Evolutionary conservation across 306 rosid species (phyloP).

Genomic region (Neltuma alba): DNA sequence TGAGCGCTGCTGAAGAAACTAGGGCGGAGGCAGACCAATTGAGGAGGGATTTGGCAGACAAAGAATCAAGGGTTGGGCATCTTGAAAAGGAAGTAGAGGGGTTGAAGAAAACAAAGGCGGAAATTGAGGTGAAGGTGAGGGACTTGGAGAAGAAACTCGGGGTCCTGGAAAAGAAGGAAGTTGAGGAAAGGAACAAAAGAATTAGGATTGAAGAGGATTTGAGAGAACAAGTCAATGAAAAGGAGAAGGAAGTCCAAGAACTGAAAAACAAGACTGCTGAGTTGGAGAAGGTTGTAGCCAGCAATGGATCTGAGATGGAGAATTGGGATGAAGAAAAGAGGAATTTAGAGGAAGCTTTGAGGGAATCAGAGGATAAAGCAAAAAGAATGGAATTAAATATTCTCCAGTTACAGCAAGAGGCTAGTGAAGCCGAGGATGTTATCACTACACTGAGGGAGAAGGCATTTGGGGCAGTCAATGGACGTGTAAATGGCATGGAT

Average conservation of each 20-base stretch:
- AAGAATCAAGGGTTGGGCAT: conserved; percentile 48
- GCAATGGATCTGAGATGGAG: conserved; percentile 44
- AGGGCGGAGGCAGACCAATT: conserved; percentile 48
- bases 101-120: conserved; percentile 55
- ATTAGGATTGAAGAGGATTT: conserved; percentile 79
- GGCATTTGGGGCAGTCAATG: conserved; percentile 46
- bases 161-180: conserved; percentile 73
- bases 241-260: conserved; percentile 57
- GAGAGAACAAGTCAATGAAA: conserved; percentile 66
- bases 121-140: conserved; percentile 59
- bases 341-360: conserved; percentile 50
- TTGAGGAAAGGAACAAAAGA: conserved; percentile 86
- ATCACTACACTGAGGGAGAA: conserved; percentile 58
- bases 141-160: conserved; percentile 89
- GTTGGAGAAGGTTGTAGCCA: conserved; percentile 43
- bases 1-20: conserved; percentile 52
- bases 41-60: conserved; percentile 56
- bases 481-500: conserved; percentile 46
- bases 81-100: conserved; percentile 63
- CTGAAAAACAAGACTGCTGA: conserved; percentile 52
- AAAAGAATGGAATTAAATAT: conserved; percentile 49
- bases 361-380: conserved; percentile 53
- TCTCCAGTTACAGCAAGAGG: conserved; percentile 54
- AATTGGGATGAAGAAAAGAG: conserved; percentile 51
- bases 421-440: conserved; percentile 55